Base-by-base conservation (phyloP, 768 basidiomycete genomes). In the Phanerochaete sordida region DNA sequence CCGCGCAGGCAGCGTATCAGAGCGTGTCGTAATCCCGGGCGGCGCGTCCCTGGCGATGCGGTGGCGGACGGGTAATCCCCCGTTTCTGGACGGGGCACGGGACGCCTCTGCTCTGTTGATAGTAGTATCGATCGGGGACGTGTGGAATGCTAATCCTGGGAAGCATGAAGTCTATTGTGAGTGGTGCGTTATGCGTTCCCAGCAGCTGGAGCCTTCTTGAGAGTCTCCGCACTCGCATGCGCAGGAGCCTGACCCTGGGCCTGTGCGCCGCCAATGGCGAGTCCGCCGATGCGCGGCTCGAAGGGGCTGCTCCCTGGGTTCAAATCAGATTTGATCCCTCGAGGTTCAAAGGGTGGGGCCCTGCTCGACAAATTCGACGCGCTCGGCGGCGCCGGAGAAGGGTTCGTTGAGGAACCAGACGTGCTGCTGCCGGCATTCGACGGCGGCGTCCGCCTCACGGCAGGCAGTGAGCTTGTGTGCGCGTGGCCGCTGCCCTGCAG, bases 301-400 rank as follows among this genome's bases (percentile, higher is more conserved):
- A 70, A 70, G 47, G 67, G 67, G 23, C 45, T 69, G 57, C 68
- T 66, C 13, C 64, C 65, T 2, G 70, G 67, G 21, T 71, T 71
- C 26, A 69, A 59, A 24, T 71, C 70, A 24, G 68, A 68, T 63
- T 59, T 68, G 27, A 45, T 56, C 13, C 53, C 43, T 31, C 61
- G 74, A 1, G 83, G 84, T 64, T 85, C 84, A 56, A 85, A 85
- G 16, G 82, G 79, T 3, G 78, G 74, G 1, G 83, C 84, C 39
- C 77, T 79, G 59, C 79, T 78, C 11, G 83, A 84, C n/a, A 84
- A 67, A 13, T 72, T 79, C 8, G 81, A 81, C 2, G 45, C 62
- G 39, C 56, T 60, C 27, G 51, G 48, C 8, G 64, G 8, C 24
- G 43, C 57, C 43, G 62, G 35, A 59, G 62, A 39, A 62, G 62